Evolutionary conservation across 495 filamentous ascomycete genomes (phyloP).

Genomic region (Tuber calosporum): DNA sequence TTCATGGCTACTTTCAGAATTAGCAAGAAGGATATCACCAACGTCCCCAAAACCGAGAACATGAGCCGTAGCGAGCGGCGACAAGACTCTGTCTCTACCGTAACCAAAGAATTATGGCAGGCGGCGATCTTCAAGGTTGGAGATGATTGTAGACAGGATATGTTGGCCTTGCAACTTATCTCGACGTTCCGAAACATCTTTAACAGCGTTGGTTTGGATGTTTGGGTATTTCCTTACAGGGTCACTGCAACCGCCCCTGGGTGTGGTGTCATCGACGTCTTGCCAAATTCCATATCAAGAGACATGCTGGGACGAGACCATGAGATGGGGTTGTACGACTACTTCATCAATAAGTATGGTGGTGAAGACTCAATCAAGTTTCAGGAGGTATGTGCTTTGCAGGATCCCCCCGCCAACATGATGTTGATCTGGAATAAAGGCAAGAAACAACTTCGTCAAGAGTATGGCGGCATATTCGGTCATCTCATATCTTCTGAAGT

Average conservation of each 20-base stretch:
- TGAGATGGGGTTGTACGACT: constrained; percentile 95
- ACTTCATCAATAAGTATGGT: constrained; percentile 94
- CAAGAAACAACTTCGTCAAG: constrained; percentile 95
- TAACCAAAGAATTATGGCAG: constrained; percentile 88
- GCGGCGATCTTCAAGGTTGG: constrained; percentile 99
- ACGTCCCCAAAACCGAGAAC: constrained; percentile 45
- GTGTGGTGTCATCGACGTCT: constrained; percentile 94
- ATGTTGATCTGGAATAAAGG: constrained; percentile 40
- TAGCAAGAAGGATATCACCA: constrained; percentile 60
- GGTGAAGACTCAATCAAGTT: constrained; percentile 88
- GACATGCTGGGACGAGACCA: constrained; percentile 98
- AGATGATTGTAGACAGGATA: constrained; percentile 95
- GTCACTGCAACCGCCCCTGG: constrained; percentile 98
- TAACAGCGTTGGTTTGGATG: constrained; percentile 84
- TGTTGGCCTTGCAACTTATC: constrained; percentile 95
- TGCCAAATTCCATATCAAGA: constrained; percentile 94
- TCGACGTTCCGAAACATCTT: constrained; percentile 95
- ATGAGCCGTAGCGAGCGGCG: constrained; percentile 42
- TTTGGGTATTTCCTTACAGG: constrained; percentile 93
- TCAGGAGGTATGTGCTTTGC: constrained; percentile 53
- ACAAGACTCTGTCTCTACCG: constrained; percentile 41
- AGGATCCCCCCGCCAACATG: background rate
- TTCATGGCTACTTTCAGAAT: constrained; percentile 99
- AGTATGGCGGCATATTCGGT: constrained; percentile 99
- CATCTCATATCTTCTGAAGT: constrained; percentile 91